A percentile compares a stretch with the other conserved stretches of the same genome.
Conservation (phyloP, 495 filamentous ascomycete genomes). For the Aspergillus olivimuriae region DNA sequence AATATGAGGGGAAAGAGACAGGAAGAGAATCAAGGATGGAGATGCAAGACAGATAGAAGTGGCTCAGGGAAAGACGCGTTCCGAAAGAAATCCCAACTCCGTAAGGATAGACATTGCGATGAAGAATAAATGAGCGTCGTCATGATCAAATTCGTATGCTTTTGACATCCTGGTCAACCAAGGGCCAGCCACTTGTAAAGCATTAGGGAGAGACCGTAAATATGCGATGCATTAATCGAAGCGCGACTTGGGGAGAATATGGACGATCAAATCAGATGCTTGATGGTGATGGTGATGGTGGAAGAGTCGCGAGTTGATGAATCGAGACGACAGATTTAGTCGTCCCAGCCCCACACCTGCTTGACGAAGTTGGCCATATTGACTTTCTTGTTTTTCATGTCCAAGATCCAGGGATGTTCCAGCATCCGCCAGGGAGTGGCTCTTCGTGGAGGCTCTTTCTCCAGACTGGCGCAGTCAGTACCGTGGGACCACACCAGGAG, state of each 20-base stretch:
- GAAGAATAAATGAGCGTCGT: conserved; percentile 24
- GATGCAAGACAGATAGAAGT: background rate
- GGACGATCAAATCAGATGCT: conserved; percentile 5
- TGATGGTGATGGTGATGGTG: conserved; percentile 3
- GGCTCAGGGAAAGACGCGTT: background rate
- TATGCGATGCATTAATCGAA: conserved; percentile 13
- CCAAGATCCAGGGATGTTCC: conserved; percentile 96
- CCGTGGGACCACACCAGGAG: background rate
- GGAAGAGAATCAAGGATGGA: too few relatives aligned
- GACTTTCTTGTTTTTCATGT: conserved; percentile 91
- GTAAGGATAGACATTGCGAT: conserved; percentile 16
- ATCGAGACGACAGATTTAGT: conserved; percentile 29
- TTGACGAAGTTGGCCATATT: conserved; percentile 91
- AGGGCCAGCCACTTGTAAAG: conserved; percentile 37
- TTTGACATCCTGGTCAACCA: conserved; percentile 43
- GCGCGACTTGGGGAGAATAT: conserved; percentile 7
- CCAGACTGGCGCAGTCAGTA: conserved; percentile 53
- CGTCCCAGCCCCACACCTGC: conserved; percentile 93
- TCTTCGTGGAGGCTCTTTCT: conserved; percentile 82
- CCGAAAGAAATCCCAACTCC: conserved; percentile 14
- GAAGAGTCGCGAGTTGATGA: too few relatives aligned
- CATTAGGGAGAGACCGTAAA: conserved; percentile 20
- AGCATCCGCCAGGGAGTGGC: conserved; percentile 98
- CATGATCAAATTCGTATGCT: conserved; percentile 23
- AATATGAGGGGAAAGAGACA: background rate